Percentiles rank a stretch among this genome's conserved stretches.
phyloP scores from a whole-genome alignment of 306 rosid genomes.

The Ormosia semicastrata region DNA sequence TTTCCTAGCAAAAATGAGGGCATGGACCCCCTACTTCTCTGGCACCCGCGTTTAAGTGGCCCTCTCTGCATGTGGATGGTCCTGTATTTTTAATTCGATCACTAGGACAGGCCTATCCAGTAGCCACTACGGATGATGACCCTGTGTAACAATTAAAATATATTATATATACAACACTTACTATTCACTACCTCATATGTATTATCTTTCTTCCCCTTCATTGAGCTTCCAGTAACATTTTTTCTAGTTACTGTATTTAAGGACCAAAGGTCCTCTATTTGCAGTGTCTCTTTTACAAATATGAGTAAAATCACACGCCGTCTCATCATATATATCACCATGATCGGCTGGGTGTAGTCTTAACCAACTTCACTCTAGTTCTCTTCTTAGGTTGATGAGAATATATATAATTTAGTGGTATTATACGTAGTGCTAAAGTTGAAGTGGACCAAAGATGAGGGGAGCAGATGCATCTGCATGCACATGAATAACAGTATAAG shows the following conservation, averaged over 20 bases:
- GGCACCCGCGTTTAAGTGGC: conserved; percentile 14
- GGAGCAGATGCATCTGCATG: too few species aligned
- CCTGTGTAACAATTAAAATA: neutral
- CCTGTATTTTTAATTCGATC: neutral
- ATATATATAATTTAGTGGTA: too few species aligned
- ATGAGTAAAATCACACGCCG: neutral
- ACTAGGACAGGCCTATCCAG: neutral
- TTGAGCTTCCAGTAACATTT: neutral
- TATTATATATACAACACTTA: neutral
- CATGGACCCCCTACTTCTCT: conserved; percentile 25
- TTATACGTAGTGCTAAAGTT: neutral
- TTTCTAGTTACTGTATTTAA: neutral
- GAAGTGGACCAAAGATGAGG: neutral
- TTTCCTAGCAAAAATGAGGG: conserved; percentile 6
- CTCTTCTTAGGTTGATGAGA: too few species aligned
- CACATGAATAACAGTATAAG: too few species aligned
- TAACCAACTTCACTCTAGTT: neutral
- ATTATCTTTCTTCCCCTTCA: neutral
- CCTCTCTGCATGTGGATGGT: conserved; percentile 22
- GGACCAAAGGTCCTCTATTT: neutral
- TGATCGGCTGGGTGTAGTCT: neutral
- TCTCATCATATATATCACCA: neutral
- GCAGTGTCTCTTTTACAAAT: neutral
- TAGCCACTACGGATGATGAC: neutral
- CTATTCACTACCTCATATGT: neutral